Base-by-base conservation (phyloP, 441 rosid species). In the Gossypium davidsonii region DNA sequence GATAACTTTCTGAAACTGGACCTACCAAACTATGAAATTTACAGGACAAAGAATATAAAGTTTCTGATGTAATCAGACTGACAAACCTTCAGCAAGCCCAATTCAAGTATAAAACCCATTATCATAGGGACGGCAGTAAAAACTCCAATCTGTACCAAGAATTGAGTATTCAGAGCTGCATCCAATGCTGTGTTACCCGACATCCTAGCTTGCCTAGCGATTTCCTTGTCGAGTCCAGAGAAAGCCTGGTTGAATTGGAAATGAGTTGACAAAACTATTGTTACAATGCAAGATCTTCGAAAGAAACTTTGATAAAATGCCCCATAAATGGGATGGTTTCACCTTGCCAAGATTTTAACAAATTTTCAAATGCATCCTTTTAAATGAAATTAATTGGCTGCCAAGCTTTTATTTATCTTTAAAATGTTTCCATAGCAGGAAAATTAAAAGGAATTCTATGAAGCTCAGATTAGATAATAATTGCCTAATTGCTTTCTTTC, bases 111-210 rank as follows among this genome's bases (percentile, higher is more conserved):
- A 86, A 94, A 94, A 67, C 98, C 98, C 97, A 94, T 89, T 77
- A 94, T 79, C 98, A 94, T 94, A 60, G 98, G 98, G 59, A 94
- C 92, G 2, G 98, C 98, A n/a, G 98, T 94, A 79, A 94, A 94
- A 85, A 94, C 73, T 75, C 98, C 98, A 73, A 94, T 94, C 85
- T 94, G 98, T 77, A 92, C 93, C 88, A 94, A 84, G 85, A 94
- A 94, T 78, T 94, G 98, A 31, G 97, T 83, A 85, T 94, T 94
- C 74, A 94, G 77, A 76, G 85, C 98, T 31, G 98, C 90, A 86
- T 94, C 88, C 81, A 94, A 78, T 21, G 98, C 94, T 71, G 91
- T 88, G 81, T 92, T 94, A 73, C 96, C 97, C 9, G 69, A 78
- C 14, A 70, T 48, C 79, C 80, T 84, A 52, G 97, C 98, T 74